Percentiles rank a stretch among this genome's conserved stretches.
phyloP scores from a whole-genome alignment of 106 monocot genomes.

The Dioscorea dumetorum region DNA sequence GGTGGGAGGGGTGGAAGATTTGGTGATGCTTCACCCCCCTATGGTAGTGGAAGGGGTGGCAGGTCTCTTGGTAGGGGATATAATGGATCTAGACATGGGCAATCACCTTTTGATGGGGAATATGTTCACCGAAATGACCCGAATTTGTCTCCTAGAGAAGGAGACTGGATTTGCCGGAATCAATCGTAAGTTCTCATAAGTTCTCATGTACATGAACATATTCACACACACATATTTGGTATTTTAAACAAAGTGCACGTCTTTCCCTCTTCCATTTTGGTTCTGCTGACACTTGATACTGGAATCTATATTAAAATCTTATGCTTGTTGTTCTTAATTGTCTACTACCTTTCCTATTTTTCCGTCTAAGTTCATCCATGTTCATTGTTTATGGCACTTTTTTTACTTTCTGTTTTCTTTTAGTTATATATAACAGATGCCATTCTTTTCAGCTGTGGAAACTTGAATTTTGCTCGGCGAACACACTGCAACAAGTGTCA shows the following conservation, averaged over 20 bases:
- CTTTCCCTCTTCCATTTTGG: neutral
- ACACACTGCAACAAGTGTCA: slow-evolving; percentile 75
- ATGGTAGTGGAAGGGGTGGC: slow-evolving; percentile 34
- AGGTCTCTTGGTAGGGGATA: slow-evolving; percentile 28
- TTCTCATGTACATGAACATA: neutral
- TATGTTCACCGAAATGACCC: slow-evolving; percentile 72
- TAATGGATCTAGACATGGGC: slow-evolving; percentile 12
- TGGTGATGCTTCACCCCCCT: slow-evolving; percentile 29
- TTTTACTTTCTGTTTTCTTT: neutral
- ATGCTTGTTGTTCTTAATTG: neutral
- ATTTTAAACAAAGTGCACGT: neutral
- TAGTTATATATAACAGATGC: neutral
- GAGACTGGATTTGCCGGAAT: slow-evolving; percentile 94
- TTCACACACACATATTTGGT: no score
- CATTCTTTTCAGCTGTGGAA: slow-evolving; percentile 60
- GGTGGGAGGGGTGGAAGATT: slow-evolving; percentile 49
- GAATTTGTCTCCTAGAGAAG: slow-evolving; percentile 83
- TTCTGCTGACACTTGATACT: no score
- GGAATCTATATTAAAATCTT: no score
- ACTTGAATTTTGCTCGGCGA: slow-evolving; percentile 83
- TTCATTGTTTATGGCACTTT: neutral
- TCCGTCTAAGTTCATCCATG: no score
- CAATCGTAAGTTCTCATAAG: slow-evolving; percentile 65
- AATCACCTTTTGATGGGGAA: slow-evolving; percentile 30
- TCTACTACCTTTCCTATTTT: no score